These are phyloP conservation scores for Neurospora terricola DNA, from an alignment of 495 filamentous ascomycete species.

Conservation along the genomic window DNA sequence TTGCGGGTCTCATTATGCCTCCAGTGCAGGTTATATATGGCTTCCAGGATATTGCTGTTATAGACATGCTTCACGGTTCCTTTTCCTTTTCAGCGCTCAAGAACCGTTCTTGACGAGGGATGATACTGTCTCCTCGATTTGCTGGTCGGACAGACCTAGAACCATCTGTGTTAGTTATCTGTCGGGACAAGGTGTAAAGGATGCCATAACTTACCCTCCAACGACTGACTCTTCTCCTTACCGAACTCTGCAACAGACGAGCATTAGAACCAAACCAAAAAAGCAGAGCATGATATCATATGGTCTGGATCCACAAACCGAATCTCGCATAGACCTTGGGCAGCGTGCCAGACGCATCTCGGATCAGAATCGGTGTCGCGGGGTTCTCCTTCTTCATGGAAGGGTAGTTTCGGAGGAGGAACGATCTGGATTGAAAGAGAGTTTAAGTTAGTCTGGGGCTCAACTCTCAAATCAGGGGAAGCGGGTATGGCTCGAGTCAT, in stretches of 20 bases:
- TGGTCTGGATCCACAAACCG: slow-evolving; percentile 45
- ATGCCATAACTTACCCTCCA: slow-evolving; percentile 52
- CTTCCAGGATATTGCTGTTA: neutral
- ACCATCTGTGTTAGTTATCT: slow-evolving; percentile 8
- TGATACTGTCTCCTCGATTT: slow-evolving; percentile 84
- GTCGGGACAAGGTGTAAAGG: neutral
- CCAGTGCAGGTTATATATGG: neutral
- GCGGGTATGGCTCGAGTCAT: neutral
- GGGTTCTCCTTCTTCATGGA: slow-evolving; percentile 99
- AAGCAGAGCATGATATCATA: neutral
- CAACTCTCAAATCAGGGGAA: neutral
- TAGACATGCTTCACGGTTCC: neutral
- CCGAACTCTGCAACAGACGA: slow-evolving; percentile 55
- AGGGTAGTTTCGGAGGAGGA: slow-evolving; percentile 85
- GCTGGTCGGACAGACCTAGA: slow-evolving; percentile 74
- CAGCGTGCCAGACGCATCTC: slow-evolving; percentile 73
- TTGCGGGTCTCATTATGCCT: neutral
- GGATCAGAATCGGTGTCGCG: slow-evolving; percentile 83
- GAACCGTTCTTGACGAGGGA: slow-evolving; percentile 58
- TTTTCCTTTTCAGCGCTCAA: neutral
- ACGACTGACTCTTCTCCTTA: slow-evolving; percentile 73
- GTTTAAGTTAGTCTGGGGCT: neutral
- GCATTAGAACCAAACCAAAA: neutral
- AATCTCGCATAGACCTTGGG: slow-evolving; percentile 89
- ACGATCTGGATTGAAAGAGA: slow-evolving; percentile 54